Base-by-base conservation (phyloP, 2,329 filamentous ascomycete species). In the Calonectria pseudoturangicola region DNA sequence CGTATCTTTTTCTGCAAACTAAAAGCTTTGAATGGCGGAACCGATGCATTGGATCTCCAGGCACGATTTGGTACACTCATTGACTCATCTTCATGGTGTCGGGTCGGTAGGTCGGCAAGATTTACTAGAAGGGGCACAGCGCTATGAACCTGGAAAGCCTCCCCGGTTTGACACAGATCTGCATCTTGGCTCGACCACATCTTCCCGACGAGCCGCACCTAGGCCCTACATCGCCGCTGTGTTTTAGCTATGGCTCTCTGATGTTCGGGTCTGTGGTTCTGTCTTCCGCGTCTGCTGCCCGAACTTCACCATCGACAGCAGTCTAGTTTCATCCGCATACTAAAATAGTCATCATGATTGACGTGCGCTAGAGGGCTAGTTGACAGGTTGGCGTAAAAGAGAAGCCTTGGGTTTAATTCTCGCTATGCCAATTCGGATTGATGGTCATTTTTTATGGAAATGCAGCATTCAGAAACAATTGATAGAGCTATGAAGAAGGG, bases 111-210 rank as follows among this genome's bases (percentile, higher is more conserved):
- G 54, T 27, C 54, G 54, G 54, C 33, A 60, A 41, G 54, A 41
- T 60, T 60, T 41, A 41, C 54, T 41, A 7, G 10, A 60, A 60
- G 12, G 39, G 54, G 54, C 54, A 60, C 54, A 60, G 54, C 54
- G 54, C 54, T 39, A 60, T 60, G 54, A 60, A 41, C 54, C 54
- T 36, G 39, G 54, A 33, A 25, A 41, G 21, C 21, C 21, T 21
- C 33, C 54, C 54, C 54, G 54, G 54, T 41, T 60, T 60, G 36
- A 41, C 54, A 41, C 33, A 54, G 50, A 41, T 36, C 33, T 7
- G 18, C 21, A 41, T 39, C 54, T 15, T 18, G 54, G 36, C 36
- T 41, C 21, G 13, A 41, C 54, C 33, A 41, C 13, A 41, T 15
- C 54, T 33, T 28, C 54, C 54, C 51, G 51, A 25, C 15, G 54